phyloP scores from a whole-genome alignment of 2,329 filamentous ascomycete species.

The Coniella lustricola region DNA sequence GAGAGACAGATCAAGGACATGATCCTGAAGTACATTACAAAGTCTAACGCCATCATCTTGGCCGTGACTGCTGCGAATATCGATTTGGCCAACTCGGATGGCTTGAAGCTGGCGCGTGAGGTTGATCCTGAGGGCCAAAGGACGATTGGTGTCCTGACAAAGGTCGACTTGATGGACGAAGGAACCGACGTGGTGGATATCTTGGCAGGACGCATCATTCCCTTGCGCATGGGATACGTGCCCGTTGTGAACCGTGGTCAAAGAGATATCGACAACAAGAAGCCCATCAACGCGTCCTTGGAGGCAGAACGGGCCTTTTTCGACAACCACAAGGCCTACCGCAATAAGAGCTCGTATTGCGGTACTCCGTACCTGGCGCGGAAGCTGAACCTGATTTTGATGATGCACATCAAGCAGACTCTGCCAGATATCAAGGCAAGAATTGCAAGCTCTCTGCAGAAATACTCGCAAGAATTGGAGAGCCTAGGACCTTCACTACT shows the following conservation, averaged over 20 bases:
- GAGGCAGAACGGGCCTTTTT: slow-evolving; percentile 97
- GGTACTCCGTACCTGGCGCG: slow-evolving; percentile 94
- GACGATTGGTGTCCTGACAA: slow-evolving; percentile 95
- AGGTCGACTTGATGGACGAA: slow-evolving; percentile 97
- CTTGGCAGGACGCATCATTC: slow-evolving; percentile 95
- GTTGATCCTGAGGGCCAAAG: slow-evolving; percentile 90
- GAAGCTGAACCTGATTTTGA: slow-evolving; percentile 95
- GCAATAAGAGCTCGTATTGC: slow-evolving; percentile 98
- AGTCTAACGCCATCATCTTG: slow-evolving; percentile 96
- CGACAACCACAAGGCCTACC: slow-evolving; percentile 96
- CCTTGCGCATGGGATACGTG: slow-evolving; percentile 83
- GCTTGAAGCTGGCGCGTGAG: slow-evolving; percentile 91
- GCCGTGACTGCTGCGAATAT: slow-evolving; percentile 97
- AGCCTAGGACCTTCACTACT: slow-evolving; percentile 89
- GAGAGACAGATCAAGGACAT: slow-evolving; percentile 97
- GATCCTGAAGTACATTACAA: slow-evolving; percentile 96
- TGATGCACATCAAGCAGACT: slow-evolving; percentile 99
- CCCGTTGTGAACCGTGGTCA: slow-evolving; percentile 97
- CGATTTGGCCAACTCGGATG: slow-evolving; percentile 96
- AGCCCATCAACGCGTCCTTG: slow-evolving; percentile 81
- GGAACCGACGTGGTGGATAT: slow-evolving; percentile 97
- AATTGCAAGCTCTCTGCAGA: slow-evolving; percentile 87
- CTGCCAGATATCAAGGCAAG: slow-evolving; percentile 97
- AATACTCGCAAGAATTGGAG: slow-evolving; percentile 77
- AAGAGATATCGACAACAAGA: slow-evolving; percentile 97